These are phyloP conservation scores for Gossypium davidsonii DNA, from an alignment of 441 rosid species.

Conservation along the genomic window DNA sequence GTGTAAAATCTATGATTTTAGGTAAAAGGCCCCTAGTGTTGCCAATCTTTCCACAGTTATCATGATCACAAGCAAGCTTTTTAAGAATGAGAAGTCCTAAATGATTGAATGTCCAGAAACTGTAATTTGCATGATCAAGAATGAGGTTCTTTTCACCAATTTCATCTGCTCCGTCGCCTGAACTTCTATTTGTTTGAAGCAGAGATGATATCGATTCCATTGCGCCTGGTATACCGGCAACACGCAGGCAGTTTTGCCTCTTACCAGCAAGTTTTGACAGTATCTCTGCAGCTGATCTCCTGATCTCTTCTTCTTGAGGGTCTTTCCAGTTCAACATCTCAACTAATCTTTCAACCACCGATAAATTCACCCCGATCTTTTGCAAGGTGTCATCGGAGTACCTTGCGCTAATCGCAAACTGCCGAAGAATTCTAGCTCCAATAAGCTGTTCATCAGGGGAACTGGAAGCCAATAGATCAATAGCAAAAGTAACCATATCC, in stretches of 20 bases:
- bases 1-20: constrained; percentile 72
- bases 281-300: constrained; percentile 73
- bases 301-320: constrained; percentile 68
- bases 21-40: constrained; percentile 86
- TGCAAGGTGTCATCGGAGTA: constrained; percentile 72
- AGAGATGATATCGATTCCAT: constrained; percentile 91
- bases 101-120: constrained; percentile 72
- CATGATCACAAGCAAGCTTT: constrained; percentile 76
- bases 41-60: constrained; percentile 89
- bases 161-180: constrained; percentile 60
- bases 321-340: constrained; percentile 97
- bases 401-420: constrained; percentile 36
- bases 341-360: constrained; percentile 66
- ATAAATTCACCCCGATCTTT: constrained; percentile 65
- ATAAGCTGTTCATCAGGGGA: constrained; percentile 81
- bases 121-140: constrained; percentile 42
- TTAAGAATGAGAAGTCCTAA: constrained; percentile 75
- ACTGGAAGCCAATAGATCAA: constrained; percentile 64
- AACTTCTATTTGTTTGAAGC: constrained; percentile 51
- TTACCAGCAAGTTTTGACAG: constrained; percentile 69
- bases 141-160: constrained; percentile 57
- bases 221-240: constrained; percentile 82
- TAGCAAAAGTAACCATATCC: constrained; percentile 74
- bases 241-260: constrained; percentile 77
- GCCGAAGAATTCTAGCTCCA: constrained; percentile 66